Conservation (phyloP, 805 yeast species). For the Kodamaea lidongshanica region DNA sequence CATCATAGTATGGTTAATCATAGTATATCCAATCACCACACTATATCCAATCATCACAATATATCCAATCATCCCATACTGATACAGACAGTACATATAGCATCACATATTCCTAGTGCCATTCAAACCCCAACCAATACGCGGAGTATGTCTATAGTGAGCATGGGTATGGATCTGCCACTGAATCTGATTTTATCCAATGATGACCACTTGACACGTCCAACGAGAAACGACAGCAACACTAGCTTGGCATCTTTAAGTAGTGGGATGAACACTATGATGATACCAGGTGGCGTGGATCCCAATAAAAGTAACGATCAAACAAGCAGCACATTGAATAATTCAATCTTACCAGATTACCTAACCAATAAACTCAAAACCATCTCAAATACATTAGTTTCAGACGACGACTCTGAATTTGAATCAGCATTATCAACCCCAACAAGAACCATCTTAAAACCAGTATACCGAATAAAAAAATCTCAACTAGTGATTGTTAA, state of each 20-base stretch:
- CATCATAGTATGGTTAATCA: too few species aligned
- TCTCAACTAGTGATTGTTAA: conserved; percentile 2
- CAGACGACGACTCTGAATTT: conserved; percentile 35
- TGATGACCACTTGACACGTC: conserved; percentile 26
- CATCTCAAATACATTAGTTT: conserved; percentile 20
- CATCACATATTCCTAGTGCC: conserved; percentile 2
- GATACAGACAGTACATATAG: neutral
- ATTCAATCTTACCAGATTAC: conserved; percentile 5
- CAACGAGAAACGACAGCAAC: conserved; percentile 30
- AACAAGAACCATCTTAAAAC: conserved; percentile 14
- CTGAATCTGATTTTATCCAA: conserved; percentile 36
- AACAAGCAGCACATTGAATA: neutral
- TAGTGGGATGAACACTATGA: neutral
- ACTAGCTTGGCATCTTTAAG: conserved; percentile 17
- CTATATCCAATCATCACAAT: conserved; percentile 4
- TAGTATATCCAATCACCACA: too few species aligned
- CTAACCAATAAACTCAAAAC: conserved; percentile 5
- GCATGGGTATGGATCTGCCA: conserved; percentile 33
- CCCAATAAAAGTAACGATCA: too few species aligned
- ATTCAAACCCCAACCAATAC: conserved; percentile 16
- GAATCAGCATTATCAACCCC: conserved; percentile 13
- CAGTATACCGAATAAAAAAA: conserved; percentile 10
- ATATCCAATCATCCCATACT: neutral
- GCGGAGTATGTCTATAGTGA: conserved; percentile 32
- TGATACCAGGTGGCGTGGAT: too few species aligned